Evolutionary conservation across 495 filamentous ascomycete species (phyloP).

Genomic region (Jackrogersella minutella): DNA sequence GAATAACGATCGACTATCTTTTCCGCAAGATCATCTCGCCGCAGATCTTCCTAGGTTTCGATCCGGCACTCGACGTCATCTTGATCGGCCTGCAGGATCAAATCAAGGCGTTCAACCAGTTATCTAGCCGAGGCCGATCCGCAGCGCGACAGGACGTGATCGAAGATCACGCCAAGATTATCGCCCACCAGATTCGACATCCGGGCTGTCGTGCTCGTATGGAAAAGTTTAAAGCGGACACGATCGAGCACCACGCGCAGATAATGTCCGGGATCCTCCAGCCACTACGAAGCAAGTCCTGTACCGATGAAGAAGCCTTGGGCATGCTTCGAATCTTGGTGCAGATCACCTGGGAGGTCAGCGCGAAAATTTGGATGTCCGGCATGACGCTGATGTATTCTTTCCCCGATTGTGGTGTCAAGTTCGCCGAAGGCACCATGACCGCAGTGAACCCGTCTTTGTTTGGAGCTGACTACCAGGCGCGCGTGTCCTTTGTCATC

Average conservation of each 20-base stretch:
- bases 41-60: slow-evolving; percentile 19
- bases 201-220: not conserved
- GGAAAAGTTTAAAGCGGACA: slow-evolving; percentile 14
- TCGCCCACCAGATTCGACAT: slow-evolving; percentile 10
- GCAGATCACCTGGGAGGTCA: slow-evolving; percentile 42
- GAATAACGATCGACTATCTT: slow-evolving; percentile 22
- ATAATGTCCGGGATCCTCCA: slow-evolving; percentile 32
- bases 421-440: slow-evolving; percentile 41
- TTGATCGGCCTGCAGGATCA: slow-evolving; percentile 12
- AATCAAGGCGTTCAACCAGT: not conserved
- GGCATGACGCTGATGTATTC: slow-evolving; percentile 45
- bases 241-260: slow-evolving; percentile 28
- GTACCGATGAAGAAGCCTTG: slow-evolving; percentile 12
- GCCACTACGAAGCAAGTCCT: slow-evolving; percentile 22
- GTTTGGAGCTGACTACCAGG: slow-evolving; percentile 32
- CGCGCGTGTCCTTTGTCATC: slow-evolving; percentile 47
- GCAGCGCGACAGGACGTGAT: slow-evolving; percentile 33
- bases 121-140: not conserved
- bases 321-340: slow-evolving; percentile 32
- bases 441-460: slow-evolving; percentile 37
- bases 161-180: slow-evolving; percentile 38
- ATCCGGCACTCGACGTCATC: slow-evolving; percentile 7
- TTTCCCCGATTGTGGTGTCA: slow-evolving; percentile 45
- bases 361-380: slow-evolving; percentile 45
- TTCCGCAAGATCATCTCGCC: slow-evolving; percentile 34